A percentile compares a stretch with the other conserved stretches of the same genome.
phyloP scores from a whole-genome alignment of 306 rosid genomes.

The Nissolia schottii region DNA sequence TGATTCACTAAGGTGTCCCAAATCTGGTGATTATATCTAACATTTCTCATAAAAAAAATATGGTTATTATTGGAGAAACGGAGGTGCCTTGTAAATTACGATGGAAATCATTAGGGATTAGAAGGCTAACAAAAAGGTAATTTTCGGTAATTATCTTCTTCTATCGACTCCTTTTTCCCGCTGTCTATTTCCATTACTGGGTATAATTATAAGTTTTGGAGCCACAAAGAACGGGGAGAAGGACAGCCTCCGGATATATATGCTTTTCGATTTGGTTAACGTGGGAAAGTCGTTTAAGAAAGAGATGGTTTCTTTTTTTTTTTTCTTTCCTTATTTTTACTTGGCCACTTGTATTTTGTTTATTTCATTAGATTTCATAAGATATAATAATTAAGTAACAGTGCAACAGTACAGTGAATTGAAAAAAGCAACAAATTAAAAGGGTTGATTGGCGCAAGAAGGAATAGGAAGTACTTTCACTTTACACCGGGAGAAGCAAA shows the following conservation, averaged over 20 bases:
- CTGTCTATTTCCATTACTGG: slow-evolving; percentile 72
- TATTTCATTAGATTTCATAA: background rate
- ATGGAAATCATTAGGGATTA: slow-evolving; percentile 38
- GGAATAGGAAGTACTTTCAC: slow-evolving; percentile 11
- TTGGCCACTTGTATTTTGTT: slow-evolving; percentile 26
- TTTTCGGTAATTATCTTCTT: slow-evolving; percentile 47
- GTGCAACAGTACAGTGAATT: background rate
- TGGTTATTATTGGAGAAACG: too few species aligned
- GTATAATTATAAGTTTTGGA: slow-evolving; percentile 10
- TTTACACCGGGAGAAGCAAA: slow-evolving; percentile 18
- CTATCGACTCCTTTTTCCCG: slow-evolving; percentile 33
- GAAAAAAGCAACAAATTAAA: background rate
- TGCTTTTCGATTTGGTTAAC: slow-evolving; percentile 97
- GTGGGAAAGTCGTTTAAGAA: slow-evolving; percentile 83
- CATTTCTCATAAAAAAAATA: too few species aligned
- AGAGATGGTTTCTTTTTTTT: slow-evolving; percentile 63
- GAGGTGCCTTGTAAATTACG: slow-evolving; percentile 24
- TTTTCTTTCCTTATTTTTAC: slow-evolving; percentile 29
- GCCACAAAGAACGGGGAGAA: background rate
- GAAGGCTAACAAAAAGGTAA: slow-evolving; percentile 33
- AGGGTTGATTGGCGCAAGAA: background rate
- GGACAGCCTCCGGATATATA: background rate
- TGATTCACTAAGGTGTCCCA: too few species aligned
- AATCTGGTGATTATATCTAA: too few species aligned
- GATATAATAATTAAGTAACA: slow-evolving; percentile 7